Evolutionary conservation across 1,284 basidiomycete genomes (phyloP), one percentile per base, ranked within the genome.

Genomic region (Entoloma clypeatum): DNA sequence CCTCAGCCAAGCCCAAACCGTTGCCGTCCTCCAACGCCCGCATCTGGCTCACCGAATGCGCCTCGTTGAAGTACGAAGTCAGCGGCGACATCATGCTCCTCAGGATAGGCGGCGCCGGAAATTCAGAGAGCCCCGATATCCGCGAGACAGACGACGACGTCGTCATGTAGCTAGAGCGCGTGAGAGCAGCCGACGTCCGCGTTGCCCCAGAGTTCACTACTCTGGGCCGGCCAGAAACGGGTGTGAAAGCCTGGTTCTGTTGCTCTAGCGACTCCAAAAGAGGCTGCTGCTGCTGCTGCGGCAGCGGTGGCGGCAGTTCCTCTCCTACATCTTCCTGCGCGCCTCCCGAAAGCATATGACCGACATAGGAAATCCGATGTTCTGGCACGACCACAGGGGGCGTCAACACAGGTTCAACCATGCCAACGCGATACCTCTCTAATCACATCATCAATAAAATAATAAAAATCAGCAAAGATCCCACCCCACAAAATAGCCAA

Each of bases 101-200:
- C 56, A 10, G 56, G 53, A n/a, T 62, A 0, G 84, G 82, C 5
- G 84, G 84, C 7, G 62, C 63, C 2, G 84, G 84, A 58, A 87
- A 87, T 53, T 86, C 84, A 4, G 82, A 85, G n/a, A 87, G 70
- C 7, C 71, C 71, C 3, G 81, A 85, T 64, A 86, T 85, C 27
- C 71, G 71, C 2, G 83, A 86, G 18, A 61, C 50, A n/a, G n/a
- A n/a, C 23, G 76, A 77, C 1, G 75, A 79, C 22, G 65, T 71
- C 1, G 85, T 86, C 68, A 80, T 65, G 57, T 74, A 80, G 55
- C 85, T 87, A 51, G 77, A 76, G 18, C 85, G 76, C 7, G 68
- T 63, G 9, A 55, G 61, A 31, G 77, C 69, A 2, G 68, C 57
- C 8, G 71, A 62, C n/a, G 66, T 67, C 11, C 63, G 62, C 28